Evolutionary conservation across 805 yeast genomes (phyloP).

Genomic region (Zygoascus tannicola): DNA sequence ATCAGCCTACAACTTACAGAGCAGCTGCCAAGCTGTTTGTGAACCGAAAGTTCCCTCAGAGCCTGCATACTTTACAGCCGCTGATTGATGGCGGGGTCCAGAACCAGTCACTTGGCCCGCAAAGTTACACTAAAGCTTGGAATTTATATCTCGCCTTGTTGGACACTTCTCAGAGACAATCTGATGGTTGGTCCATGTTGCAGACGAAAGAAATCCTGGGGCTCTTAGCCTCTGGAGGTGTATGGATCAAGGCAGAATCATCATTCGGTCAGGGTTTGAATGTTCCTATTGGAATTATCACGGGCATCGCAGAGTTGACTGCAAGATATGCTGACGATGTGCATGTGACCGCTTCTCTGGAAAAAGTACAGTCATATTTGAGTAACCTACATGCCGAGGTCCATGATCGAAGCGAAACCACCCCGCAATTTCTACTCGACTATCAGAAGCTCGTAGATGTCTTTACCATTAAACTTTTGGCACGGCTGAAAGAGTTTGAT

Average conservation of each 20-base stretch:
- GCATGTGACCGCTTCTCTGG: background rate
- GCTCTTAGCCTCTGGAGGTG: conserved; percentile 1
- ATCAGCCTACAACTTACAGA: conserved; percentile 9
- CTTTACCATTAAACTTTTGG: background rate
- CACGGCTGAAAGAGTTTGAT: background rate
- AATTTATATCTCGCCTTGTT: conserved; percentile 14
- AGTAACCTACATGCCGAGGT: background rate
- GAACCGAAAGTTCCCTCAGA: conserved; percentile 11
- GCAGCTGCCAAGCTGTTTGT: conserved; percentile 15
- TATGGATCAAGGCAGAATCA: conserved; percentile 4
- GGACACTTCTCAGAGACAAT: conserved; percentile 4
- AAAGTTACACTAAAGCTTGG: conserved; percentile 11
- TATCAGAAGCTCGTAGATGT: background rate
- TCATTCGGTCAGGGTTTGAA: background rate
- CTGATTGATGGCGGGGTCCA: conserved; percentile 3
- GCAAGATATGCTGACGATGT: background rate
- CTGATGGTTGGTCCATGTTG: conserved; percentile 2
- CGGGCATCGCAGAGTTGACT: background rate
- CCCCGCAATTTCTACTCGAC: background rate
- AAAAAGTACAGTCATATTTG: background rate
- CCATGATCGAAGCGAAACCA: background rate
- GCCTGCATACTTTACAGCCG: conserved; percentile 8
- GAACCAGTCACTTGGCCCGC: background rate
- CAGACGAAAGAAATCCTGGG: conserved; percentile 1
- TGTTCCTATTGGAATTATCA: background rate